Percentiles rank a stretch among this genome's conserved stretches.
Evolutionary conservation across 2,329 filamentous ascomycete genomes (phyloP).

Genomic region (Pezicula rhizophila): DNA sequence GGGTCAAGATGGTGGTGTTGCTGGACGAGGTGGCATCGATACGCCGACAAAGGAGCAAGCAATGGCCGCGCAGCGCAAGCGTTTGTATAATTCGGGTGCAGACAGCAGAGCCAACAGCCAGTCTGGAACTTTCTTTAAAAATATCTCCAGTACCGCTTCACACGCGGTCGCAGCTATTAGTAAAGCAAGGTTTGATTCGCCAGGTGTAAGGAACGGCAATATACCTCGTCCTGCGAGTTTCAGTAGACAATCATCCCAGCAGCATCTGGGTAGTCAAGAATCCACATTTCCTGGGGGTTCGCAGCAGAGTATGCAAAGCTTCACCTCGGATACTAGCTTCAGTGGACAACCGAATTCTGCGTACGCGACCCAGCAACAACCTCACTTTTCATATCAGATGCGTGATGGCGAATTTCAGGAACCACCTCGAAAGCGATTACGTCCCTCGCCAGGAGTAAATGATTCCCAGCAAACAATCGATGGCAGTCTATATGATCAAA

Average conservation of each 20-base stretch:
- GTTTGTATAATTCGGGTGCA: slow-evolving; percentile 73
- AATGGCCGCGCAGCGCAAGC: slow-evolving; percentile 90
- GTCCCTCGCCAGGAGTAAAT: slow-evolving; percentile 49
- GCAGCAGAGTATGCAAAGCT: slow-evolving; percentile 73
- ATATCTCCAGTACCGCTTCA: slow-evolving; percentile 88
- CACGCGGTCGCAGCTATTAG: slow-evolving; percentile 94
- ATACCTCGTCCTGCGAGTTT: slow-evolving; percentile 63
- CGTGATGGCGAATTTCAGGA: slow-evolving; percentile 55
- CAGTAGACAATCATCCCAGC: slow-evolving; percentile 66
- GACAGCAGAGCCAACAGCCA: slow-evolving; percentile 62
- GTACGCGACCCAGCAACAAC: slow-evolving; percentile 53
- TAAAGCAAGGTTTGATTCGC: slow-evolving; percentile 90
- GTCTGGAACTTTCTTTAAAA: slow-evolving; percentile 91
- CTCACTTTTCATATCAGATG: slow-evolving; percentile 31
- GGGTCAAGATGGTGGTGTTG: slow-evolving; percentile 65
- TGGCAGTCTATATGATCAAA: slow-evolving; percentile 41
- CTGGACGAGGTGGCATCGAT: slow-evolving; percentile 72
- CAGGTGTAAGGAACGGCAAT: slow-evolving; percentile 54
- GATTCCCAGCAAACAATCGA: slow-evolving; percentile 29
- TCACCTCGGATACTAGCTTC: slow-evolving; percentile 70
- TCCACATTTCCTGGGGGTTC: slow-evolving; percentile 67
- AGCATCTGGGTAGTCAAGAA: slow-evolving; percentile 52
- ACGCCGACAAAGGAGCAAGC: slow-evolving; percentile 98
- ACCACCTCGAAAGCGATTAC: slow-evolving; percentile 74
- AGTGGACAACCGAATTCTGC: slow-evolving; percentile 54